phyloP scores from a whole-genome alignment of 192 early-diverging fungal species.

The Chytriomyces hyalinus region DNA sequence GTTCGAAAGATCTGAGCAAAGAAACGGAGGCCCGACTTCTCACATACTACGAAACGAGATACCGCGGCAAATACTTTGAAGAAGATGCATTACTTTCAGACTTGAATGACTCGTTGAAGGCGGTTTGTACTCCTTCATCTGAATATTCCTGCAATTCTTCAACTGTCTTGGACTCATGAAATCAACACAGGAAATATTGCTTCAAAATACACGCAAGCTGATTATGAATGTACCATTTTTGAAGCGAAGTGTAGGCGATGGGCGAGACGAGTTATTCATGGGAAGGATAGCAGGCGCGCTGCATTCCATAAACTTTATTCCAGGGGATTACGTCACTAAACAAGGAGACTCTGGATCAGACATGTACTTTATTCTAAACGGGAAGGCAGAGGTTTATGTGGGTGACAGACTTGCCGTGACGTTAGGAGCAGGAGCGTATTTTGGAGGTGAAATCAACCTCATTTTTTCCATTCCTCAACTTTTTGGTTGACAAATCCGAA shows the following conservation, averaged over 20 bases:
- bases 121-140: constrained; percentile 31
- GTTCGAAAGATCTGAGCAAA: constrained; percentile 24
- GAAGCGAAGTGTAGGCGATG: constrained; percentile 24
- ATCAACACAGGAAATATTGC: constrained; percentile 37
- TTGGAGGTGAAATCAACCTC: constrained; percentile 33
- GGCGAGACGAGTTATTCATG: constrained; percentile 37
- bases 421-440: constrained; percentile 43
- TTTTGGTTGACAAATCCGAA: neutral
- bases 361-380: constrained; percentile 45
- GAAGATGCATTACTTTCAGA: constrained; percentile 31
- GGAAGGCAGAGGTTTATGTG: constrained; percentile 34
- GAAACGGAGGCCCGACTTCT: constrained; percentile 27
- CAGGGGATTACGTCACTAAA: constrained; percentile 34
- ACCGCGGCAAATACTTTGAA: constrained; percentile 45
- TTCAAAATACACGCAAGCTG: constrained; percentile 33
- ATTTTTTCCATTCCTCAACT: neutral
- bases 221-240: constrained; percentile 43
- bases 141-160: neutral
- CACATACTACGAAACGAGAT: constrained; percentile 36
- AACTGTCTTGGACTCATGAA: neutral
- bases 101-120: constrained; percentile 38
- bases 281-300: constrained; percentile 15
- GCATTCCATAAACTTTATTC: constrained; percentile 26
- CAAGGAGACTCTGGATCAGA: constrained; percentile 38
- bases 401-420: constrained; percentile 23